Evolutionary conservation across 345 rosid species (phyloP).

Genomic region (Raphanus raphanistrum): DNA sequence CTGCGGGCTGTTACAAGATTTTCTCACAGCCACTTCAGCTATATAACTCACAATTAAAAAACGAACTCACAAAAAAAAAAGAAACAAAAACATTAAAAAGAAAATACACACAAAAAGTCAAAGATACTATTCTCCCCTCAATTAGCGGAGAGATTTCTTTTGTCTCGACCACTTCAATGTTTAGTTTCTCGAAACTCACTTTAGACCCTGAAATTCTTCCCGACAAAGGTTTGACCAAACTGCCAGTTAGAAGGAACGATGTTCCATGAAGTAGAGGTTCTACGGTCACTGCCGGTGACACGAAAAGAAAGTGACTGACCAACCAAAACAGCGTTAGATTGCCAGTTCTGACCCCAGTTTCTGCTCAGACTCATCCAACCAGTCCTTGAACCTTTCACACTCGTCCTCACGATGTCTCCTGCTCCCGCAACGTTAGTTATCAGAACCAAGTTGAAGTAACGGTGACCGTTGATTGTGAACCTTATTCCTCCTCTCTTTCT

Average conservation of each 20-base stretch:
- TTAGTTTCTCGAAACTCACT: slow-evolving; percentile 11
- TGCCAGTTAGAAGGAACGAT: slow-evolving; percentile 69
- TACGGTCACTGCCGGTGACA: slow-evolving; percentile 75
- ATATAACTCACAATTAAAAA: slow-evolving; percentile 21
- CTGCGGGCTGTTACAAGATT: slow-evolving; percentile 42
- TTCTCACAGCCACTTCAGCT: slow-evolving; percentile 43
- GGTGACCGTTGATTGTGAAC: slow-evolving; percentile 61
- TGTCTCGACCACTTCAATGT: slow-evolving; percentile 18
- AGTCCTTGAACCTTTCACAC: slow-evolving; percentile 55
- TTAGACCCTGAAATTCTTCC: slow-evolving; percentile 74
- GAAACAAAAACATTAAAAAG: neutral
- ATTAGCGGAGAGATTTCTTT: slow-evolving; percentile 38
- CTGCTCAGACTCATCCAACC: slow-evolving; percentile 62
- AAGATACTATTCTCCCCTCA: slow-evolving; percentile 30
- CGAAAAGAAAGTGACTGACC: slow-evolving; percentile 76
- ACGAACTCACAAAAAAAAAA: neutral
- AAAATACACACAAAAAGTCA: slow-evolving; percentile 30
- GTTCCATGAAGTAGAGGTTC: slow-evolving; percentile 80
- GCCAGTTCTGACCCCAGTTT: slow-evolving; percentile 80
- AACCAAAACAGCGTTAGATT: slow-evolving; percentile 53
- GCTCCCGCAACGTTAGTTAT: slow-evolving; percentile 69
- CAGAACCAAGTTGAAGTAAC: slow-evolving; percentile 60
- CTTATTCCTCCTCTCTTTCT: slow-evolving; percentile 63
- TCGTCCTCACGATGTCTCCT: slow-evolving; percentile 54
- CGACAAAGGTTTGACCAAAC: slow-evolving; percentile 78